Percentiles rank a stretch among this genome's conserved stretches.
Evolutionary conservation across 1,284 basidiomycete species (phyloP).

Genomic region (Microbotryomycetes sp.): DNA sequence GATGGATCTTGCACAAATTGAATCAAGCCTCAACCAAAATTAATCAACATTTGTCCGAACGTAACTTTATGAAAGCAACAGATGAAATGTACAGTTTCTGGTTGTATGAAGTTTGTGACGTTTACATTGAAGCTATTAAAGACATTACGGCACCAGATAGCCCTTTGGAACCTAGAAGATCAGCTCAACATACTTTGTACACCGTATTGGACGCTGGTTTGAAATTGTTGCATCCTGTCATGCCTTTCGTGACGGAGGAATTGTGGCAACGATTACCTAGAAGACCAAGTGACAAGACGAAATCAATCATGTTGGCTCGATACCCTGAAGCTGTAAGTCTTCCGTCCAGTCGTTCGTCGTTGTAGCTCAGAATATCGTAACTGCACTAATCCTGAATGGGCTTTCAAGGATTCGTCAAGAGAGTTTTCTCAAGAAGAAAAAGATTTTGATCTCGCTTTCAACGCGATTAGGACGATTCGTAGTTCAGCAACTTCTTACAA

Average conservation of each 20-base stretch:
- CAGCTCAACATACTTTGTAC: conserved; percentile 93
- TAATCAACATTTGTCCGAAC: conserved; percentile 66
- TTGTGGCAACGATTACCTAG: conserved; percentile 94
- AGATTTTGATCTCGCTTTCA: conserved; percentile 81
- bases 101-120: conserved; percentile 97
- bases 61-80: conserved; percentile 91
- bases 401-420: conserved; percentile 54
- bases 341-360: background rate
- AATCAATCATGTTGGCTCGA: conserved; percentile 80
- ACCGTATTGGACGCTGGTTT: conserved; percentile 88
- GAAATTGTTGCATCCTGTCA: conserved; percentile 89
- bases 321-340: conserved; percentile 70
- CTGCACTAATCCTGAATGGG: conserved; percentile 13
- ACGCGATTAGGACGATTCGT: conserved; percentile 68
- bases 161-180: conserved; percentile 54
- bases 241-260: conserved; percentile 99
- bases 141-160: conserved; percentile 81
- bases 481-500: conserved; percentile 88
- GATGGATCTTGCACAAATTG: conserved; percentile 93
- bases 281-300: conserved; percentile 68
- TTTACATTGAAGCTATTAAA: conserved; percentile 98
- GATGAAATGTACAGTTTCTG: conserved; percentile 86
- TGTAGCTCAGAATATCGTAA: background rate
- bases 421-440: conserved; percentile 69
- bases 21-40: conserved; percentile 72